These are phyloP conservation scores for Mycena olivaceomarginata DNA, from an alignment of 768 basidiomycete genomes.

Conservation along the genomic window DNA sequence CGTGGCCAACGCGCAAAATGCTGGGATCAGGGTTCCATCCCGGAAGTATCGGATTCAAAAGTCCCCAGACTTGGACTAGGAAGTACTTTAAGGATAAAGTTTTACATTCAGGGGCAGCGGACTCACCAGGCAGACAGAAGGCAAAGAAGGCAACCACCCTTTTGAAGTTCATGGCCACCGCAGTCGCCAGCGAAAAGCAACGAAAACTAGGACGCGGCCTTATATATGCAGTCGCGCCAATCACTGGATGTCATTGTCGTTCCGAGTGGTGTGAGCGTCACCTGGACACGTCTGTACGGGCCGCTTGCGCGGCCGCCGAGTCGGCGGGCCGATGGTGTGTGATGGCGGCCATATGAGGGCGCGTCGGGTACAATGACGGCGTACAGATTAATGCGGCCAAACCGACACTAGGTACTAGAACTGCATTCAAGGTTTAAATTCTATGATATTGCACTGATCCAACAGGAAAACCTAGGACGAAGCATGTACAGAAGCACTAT, in stretches of 20 bases:
- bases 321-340: background rate
- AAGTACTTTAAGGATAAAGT: background rate
- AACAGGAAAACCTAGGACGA: background rate
- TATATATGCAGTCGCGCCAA: background rate
- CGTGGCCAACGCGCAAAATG: slow-evolving; percentile 59
- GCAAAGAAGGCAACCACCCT: background rate
- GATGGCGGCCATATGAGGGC: background rate
- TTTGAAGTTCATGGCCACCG: background rate
- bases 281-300: background rate
- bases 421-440: background rate
- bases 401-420: background rate
- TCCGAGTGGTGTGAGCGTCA: background rate
- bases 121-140: slow-evolving; percentile 1
- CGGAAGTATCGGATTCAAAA: slow-evolving; percentile 60
- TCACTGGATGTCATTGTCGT: background rate
- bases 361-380: background rate
- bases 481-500: background rate
- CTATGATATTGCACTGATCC: background rate
- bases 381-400: no score
- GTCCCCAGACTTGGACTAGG: slow-evolving; percentile 31
- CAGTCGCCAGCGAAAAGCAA: no score
- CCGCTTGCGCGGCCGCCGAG: background rate
- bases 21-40: slow-evolving; percentile 66
- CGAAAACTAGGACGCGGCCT: background rate
- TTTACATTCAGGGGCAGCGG: background rate